Base-by-base conservation (phyloP, 2,329 filamentous ascomycete species). In the Sclerotinia subarctica region DNA sequence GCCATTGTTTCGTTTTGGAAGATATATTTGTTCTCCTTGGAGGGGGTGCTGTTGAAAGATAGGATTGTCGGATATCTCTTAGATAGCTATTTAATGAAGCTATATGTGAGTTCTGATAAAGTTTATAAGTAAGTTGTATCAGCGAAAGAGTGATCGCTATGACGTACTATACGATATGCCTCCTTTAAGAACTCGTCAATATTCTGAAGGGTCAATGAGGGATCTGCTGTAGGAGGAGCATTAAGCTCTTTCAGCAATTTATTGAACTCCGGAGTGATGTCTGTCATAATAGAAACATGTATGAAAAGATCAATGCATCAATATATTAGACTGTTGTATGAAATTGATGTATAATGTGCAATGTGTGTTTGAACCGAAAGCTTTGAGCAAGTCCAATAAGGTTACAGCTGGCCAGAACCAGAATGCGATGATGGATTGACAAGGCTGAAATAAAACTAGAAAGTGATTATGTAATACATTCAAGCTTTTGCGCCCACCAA, bases 121-220 rank as follows among this genome's bases (percentile, higher is more conserved):
- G 26, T 24, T 38, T 19, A 35, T 70, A 64, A 71, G 74, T 69
- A 76, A 13, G 35, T 75, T 72, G 71, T 67, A 67, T 67, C 52
- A 19, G 35, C 67, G 58, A 46, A 44, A 49, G 35, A 49, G 63
- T 64, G 65, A 58, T 56, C 46, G 68, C 64, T 72, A 70, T 72
- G 73, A 71, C 85, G 76, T 82, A 96, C 94, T 79, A 98, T 97
- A 77, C 90, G 88, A 80, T 96, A 95, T 65, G 95, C 95, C 80
- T 98, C 94, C 77, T 94, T 93, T 46, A 98, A 82, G 77, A 98
- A 99, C 75, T 91, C 90, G 78, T 97, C 92, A 63, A 95, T 85
- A 73, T 80, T 84, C 72, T 85, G 81, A 60, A 82, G 74, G 68
- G 72, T 72, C 44, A 77, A 66, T 29, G 74, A 71, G 21, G 74